Base-by-base conservation (phyloP, 768 basidiomycete genomes). In the Candolleomyces aberdarensis region DNA sequence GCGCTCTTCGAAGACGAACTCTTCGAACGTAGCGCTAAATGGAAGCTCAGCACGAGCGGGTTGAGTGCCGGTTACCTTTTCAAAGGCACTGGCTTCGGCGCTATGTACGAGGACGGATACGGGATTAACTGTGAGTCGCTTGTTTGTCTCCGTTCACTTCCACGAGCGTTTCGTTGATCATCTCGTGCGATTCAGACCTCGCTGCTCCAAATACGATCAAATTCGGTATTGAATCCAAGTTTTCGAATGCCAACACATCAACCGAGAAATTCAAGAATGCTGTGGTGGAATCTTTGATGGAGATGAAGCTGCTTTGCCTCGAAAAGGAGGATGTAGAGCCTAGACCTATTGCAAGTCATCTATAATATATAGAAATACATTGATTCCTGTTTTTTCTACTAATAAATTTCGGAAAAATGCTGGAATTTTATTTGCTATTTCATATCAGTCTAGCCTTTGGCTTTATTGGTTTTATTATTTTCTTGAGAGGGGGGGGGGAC, bases 211-310 rank as follows among this genome's bases (percentile, higher is more conserved):
- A 87, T 47, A 78, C 86, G 60, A 79, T 98, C 69, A 96, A 94
- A 73, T 95, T 97, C 75, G 95, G 96, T 2, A 86, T 97, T 69
- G 96, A 98, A 71, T 92, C 90, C 49, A 98, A 98, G 72, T 75
- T 80, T 62, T 89, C 89, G 5, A 85, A 80, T 62, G 69, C 80
- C 3, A 67, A 75, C 17, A 96, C 94, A 17, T 91, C 91, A 17
- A 96, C 94, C 14, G 71, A 77, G 8, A 59, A 61, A 26, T 91
- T 96, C 71, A 87, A 89, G 66, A 69, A 77, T 50, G 82, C 83
- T 22, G 74, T 97, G 52, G 70, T 75, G 17, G 77, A 81, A 56
- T 86, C 89, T 15, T 70, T 98, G 64, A 69, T 78, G 58, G 87
- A 93, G 64, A 92, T 96, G 87, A 78, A 81, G 64, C 63, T 68